Evolutionary conservation across 257 asterid species (phyloP), one percentile per base, ranked within the genome.

Genomic region (Rehmannia glutinosa): DNA sequence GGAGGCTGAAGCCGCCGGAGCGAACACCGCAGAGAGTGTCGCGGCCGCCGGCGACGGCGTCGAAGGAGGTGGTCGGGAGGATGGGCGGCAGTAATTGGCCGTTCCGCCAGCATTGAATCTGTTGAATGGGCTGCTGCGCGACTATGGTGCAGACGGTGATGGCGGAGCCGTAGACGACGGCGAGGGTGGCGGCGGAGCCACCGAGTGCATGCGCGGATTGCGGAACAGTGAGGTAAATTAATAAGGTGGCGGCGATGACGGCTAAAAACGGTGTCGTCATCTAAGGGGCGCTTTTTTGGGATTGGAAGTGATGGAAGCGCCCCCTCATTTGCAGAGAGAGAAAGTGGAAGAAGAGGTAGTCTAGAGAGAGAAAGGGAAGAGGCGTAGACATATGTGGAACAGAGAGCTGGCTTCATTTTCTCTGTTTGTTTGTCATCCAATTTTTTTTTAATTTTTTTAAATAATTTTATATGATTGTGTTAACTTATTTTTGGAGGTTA

Each of bases 11-110:
- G 1, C 95, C 95, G 20, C 88, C 91, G 65, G 88, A 84, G 66
- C 90, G 87, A 3, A 85, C 56, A 32, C 82, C 97, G 73, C 96
- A 82, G 73, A 91, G 61, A 36, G 76, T 76, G 77, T 84, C 77
- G 2, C 47, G 72, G 25, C 96, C 95, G 60, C 95, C 97, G 80
- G 93, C 78, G 42, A 87, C 80, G 78, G 82, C 83, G 78, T 78
- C 84, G 81, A 83, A 91, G 28, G 97, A 83, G 72, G 66, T 77
- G 32, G 68, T 54, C 2, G 87, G 83, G 17, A 74, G 80, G 60
- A 77, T 70, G 42, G 81, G 71, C 20, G 85, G 64, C 4, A 52
- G 52, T 0, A 68, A 15, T 3, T 25, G 73, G 7, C 84, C 87
- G 50, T 80, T 53, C 1, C 77, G 64, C 87, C 87, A 91, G 81